Percentiles rank a stretch among this genome's conserved stretches.
phyloP scores from a whole-genome alignment of 106 monocot species.

The Posidonia australis region DNA sequence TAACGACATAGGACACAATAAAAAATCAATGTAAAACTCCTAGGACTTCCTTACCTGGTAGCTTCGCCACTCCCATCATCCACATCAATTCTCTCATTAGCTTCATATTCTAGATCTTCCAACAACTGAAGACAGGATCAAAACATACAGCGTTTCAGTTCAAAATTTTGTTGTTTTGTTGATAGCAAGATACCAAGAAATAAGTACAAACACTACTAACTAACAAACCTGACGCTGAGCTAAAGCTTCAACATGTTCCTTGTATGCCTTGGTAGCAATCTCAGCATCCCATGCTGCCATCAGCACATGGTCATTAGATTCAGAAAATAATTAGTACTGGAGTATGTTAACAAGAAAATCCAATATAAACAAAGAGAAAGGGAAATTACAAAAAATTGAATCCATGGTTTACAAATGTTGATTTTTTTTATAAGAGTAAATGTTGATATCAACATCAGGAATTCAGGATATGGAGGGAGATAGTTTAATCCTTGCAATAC shows the following conservation, averaged over 20 bases:
- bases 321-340: not conserved
- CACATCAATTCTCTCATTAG: conserved; percentile 26
- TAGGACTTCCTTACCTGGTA: conserved; percentile 12
- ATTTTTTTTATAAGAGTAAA: too few relatives aligned
- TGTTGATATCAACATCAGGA: too few relatives aligned
- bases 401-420: too few relatives aligned
- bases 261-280: conserved; percentile 91
- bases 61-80: conserved; percentile 29
- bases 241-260: conserved; percentile 95
- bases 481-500: too few relatives aligned
- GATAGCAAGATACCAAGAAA: not conserved
- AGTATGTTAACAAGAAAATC: too few relatives aligned
- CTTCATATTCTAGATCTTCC: conserved; percentile 79
- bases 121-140: conserved; percentile 41
- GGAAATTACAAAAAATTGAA: too few relatives aligned
- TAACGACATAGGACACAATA: too few relatives aligned
- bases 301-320: not conserved
- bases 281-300: conserved; percentile 88
- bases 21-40: too few relatives aligned
- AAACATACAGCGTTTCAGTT: not conserved
- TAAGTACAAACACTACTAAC: not conserved
- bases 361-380: too few relatives aligned
- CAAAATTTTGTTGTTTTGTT: not conserved
- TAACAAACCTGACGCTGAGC: conserved; percentile 76
- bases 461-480: too few relatives aligned